Evolutionary conservation across 208 protist genomes (phyloP).

Genomic region (Herpetomonas samuelpessoai): DNA sequence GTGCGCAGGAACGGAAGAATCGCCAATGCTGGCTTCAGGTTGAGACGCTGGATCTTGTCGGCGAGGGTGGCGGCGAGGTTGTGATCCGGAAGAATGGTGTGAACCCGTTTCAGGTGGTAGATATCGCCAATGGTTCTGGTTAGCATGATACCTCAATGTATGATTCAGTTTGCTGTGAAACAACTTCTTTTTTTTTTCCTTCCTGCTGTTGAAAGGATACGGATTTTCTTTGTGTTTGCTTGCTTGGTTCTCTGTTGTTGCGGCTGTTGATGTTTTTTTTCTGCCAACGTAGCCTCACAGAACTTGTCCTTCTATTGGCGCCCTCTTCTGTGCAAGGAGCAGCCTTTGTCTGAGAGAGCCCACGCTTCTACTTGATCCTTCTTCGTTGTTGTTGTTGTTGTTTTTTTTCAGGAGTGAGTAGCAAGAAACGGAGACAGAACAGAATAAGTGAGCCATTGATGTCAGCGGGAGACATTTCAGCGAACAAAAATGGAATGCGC

Average conservation of each 20-base stretch:
- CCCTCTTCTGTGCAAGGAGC: too few relatives aligned
- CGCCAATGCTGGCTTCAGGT: conserved; percentile 52
- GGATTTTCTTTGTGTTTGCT: background rate
- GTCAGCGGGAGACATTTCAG: too few relatives aligned
- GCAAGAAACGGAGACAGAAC: too few relatives aligned
- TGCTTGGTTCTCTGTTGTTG: background rate
- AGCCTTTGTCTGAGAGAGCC: too few relatives aligned
- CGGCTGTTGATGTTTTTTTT: background rate
- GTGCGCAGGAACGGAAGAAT: conserved; percentile 19
- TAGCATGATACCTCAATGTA: conserved; percentile 37
- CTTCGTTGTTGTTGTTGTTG: too few relatives aligned
- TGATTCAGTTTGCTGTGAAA: conserved; percentile 13
- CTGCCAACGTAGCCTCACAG: too few relatives aligned
- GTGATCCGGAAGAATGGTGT: conserved; percentile 56
- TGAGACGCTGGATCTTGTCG: conserved; percentile 63
- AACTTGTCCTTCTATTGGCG: too few relatives aligned
- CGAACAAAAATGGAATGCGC: too few relatives aligned
- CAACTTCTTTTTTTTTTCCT: too few relatives aligned
- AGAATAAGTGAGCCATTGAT: too few relatives aligned
- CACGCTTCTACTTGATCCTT: too few relatives aligned
- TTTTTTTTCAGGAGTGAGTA: too few relatives aligned
- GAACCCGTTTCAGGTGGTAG: conserved; percentile 70
- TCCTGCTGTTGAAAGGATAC: background rate
- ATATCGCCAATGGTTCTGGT: conserved; percentile 63
- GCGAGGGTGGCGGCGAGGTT: conserved; percentile 62